These are phyloP conservation scores for Musa balbisiana DNA, from an alignment of 202 grass and related monocot species.

Conservation along the genomic window DNA sequence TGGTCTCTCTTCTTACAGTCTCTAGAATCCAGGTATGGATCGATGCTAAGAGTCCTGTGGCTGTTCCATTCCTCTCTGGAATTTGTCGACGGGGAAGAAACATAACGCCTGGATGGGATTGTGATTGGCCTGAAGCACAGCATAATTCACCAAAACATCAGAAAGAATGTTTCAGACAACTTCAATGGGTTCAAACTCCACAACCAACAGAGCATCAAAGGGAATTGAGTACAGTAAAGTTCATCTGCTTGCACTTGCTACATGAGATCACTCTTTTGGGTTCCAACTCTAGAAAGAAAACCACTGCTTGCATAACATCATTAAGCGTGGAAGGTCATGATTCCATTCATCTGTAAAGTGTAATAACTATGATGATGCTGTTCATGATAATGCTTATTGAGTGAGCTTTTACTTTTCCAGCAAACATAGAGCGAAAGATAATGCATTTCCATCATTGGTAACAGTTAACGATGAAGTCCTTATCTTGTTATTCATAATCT, in stretches of 20 bases:
- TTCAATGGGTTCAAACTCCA: neutral
- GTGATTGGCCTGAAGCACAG: slow-evolving; percentile 6
- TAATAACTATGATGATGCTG: neutral
- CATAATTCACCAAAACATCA: neutral
- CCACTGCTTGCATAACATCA: neutral
- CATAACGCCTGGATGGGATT: neutral
- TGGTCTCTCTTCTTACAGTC: slow-evolving; percentile 10
- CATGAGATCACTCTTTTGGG: neutral
- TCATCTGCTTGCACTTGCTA: neutral
- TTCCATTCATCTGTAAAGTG: neutral
- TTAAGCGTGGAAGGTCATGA: neutral
- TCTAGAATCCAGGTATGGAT: slow-evolving; percentile 20
- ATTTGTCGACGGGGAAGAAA: neutral
- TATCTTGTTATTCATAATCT: neutral
- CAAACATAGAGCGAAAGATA: neutral
- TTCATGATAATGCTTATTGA: neutral
- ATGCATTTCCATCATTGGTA: slow-evolving; percentile 1
- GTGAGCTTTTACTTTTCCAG: slow-evolving; percentile 1
- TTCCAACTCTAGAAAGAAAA: neutral
- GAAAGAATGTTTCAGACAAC: too few species aligned
- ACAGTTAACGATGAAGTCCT: neutral
- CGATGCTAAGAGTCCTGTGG: neutral
- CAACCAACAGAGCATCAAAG: neutral
- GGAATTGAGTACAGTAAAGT: neutral
- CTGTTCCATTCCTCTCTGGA: neutral